phyloP scores from a whole-genome alignment of 129 eudicot species.

The Flaveria brownii region DNA sequence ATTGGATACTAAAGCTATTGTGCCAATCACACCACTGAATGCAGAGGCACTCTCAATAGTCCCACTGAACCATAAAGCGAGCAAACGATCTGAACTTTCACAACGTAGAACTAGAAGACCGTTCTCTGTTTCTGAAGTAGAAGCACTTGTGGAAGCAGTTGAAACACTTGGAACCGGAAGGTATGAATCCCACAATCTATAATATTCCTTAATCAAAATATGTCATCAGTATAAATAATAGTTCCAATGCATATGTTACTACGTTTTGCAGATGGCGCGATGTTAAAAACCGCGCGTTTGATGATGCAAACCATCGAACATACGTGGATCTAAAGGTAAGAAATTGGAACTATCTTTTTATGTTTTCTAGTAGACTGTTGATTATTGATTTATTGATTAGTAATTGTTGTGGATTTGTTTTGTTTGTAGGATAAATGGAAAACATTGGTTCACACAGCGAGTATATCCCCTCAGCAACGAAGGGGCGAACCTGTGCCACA shows the following conservation, averaged over 20 bases:
- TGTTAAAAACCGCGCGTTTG: conserved; percentile 83
- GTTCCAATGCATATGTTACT: conserved; percentile 2
- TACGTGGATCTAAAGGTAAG: conserved; percentile 93
- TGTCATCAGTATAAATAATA: background rate
- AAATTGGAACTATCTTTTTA: conserved; percentile 9
- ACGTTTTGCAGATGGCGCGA: conserved; percentile 88
- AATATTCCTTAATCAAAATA: background rate
- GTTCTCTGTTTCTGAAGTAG: conserved; percentile 86
- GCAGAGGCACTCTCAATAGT: conserved; percentile 28
- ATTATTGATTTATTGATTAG: background rate
- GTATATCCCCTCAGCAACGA: conserved; percentile 89
- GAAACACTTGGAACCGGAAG: conserved; percentile 98
- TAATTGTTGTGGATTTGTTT: background rate
- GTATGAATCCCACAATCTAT: conserved; percentile 32
- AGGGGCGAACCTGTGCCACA: conserved; percentile 98
- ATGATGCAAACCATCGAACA: conserved; percentile 82
- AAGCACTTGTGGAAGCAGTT: conserved; percentile 92
- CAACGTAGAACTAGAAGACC: conserved; percentile 81
- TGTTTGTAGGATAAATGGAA: conserved; percentile 86
- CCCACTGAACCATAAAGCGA: conserved; percentile 45
- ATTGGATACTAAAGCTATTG: conserved; percentile 53
- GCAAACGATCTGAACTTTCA: conserved; percentile 55
- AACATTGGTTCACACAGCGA: conserved; percentile 93
- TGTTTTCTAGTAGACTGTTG: background rate
- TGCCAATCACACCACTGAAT: conserved; percentile 40